Percentiles rank a stretch among this genome's conserved stretches.
phyloP scores from a whole-genome alignment of 2,329 filamentous ascomycete species.

The Penicillium crustosum region DNA sequence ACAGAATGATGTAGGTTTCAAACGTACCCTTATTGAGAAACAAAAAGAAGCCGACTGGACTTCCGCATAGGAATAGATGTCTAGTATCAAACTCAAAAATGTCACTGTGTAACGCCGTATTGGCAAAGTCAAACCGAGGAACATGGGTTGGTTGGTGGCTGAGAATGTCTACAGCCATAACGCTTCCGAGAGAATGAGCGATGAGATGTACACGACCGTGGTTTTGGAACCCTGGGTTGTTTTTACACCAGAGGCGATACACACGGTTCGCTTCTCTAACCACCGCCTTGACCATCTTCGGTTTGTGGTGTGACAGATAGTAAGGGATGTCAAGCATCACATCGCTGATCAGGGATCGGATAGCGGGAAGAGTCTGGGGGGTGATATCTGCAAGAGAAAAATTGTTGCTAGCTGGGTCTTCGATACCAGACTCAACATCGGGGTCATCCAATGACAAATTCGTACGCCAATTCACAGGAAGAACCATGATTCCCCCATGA shows the following conservation, averaged over 20 bases:
- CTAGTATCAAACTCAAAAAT: constrained; percentile 90
- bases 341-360: constrained; percentile 92
- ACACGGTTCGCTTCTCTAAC: constrained; percentile 90
- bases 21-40: constrained; percentile 66
- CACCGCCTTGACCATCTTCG: constrained; percentile 88
- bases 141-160: constrained; percentile 79
- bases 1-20: not conserved
- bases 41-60: constrained; percentile 88
- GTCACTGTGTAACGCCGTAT: constrained; percentile 46
- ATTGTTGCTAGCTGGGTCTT: constrained; percentile 59
- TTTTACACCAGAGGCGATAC: constrained; percentile 91
- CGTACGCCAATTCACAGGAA: constrained; percentile 93
- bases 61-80: constrained; percentile 85
- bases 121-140: constrained; percentile 49
- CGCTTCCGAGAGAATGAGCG: constrained; percentile 88
- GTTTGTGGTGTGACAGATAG: constrained; percentile 94
- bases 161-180: constrained; percentile 89
- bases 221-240: constrained; percentile 82
- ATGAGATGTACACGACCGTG: constrained; percentile 86
- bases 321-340: constrained; percentile 99
- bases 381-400: constrained; percentile 86
- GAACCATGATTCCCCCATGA: constrained; percentile 88
- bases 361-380: constrained; percentile 81
- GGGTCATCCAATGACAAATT: constrained; percentile 84
- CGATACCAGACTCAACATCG: constrained; percentile 53